Base-by-base conservation (phyloP, 345 rosid species). In the Rhodomyrtus tomentosa region DNA sequence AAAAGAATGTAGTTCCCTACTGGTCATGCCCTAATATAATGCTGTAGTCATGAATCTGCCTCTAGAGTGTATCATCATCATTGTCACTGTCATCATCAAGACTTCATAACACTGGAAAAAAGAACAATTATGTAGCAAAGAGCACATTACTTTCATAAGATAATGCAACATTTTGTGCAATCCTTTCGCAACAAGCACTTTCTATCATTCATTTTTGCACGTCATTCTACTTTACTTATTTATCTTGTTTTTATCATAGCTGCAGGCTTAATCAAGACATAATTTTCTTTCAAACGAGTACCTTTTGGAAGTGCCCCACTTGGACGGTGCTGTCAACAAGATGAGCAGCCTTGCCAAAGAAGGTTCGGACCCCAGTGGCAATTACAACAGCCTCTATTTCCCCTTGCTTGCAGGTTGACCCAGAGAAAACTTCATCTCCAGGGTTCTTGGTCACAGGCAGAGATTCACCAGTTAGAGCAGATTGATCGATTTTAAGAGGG, bases 261-360 rank as follows among this genome's bases (percentile, higher is more conserved):
- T 12, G 20, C 50, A 55, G 22, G 32, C 21, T 54, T 82, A 32
- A 38, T 29, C 15, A 40, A 82, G 52, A 82, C n/a, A 45, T 48
- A 22, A 29, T 49, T 42, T 81, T n/a, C 22, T 81, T 38, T 81
- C 38, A 82, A 80, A 82, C 54, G 42, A 27, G 51, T 84, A 91
- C 94, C 91, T 93, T 92, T 83, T 95, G 98, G 93, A 95, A 95
- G 82, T 95, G 98, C 4, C 96, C 98, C 80, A 88, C 93, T 87
- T 93, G 92, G 84, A 93, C 90, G 84, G 98, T 95, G 89, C 90
- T 95, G 87, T 93, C 96, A 4, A 95, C 95, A 21, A 95, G 96
- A 85, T 95, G 98, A 85, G 98, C 98, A 54, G 98, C 98, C 91
- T 95, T 95, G 13, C 98, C 98, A 29, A 95, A 95, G 91, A 95